Evolutionary conservation across 1,284 basidiomycete species (phyloP), one percentile per base, ranked within the genome.

Genomic region (Inonotus hispidus): DNA sequence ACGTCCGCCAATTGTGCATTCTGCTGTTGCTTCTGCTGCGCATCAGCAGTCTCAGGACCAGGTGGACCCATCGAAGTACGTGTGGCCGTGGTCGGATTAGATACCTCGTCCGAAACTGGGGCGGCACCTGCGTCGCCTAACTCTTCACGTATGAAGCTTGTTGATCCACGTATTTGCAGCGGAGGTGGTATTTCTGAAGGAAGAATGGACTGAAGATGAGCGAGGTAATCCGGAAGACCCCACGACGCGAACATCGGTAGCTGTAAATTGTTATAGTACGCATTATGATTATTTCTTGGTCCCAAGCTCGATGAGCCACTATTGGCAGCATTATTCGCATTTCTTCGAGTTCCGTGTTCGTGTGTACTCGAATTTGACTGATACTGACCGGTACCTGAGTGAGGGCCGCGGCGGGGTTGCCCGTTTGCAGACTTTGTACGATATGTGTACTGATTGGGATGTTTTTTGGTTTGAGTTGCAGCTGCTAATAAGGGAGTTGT

Each of bases 181-280:
- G 92, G 90, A 58, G 81, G 81, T 1, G 93, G 94, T 6, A 79
- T 77, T 25, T 85, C 79, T 6, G 84, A 81, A 25, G 94, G 95
- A 7, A 99, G 80, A 71, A 97, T 87, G 67, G 87, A 84, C 65
- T 90, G 84, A 61, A 97, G 87, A 70, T 95, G 91, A 0, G 88
- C 83, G 45, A 99, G 83, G 74, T 98, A 96, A 74, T 99, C 96
- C 8, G 96, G 96, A 53, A 99, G 78, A 63, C 87, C 83, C 95
- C 94, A 98, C 50, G 89, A 87, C 53, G 87, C 86, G 71, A 85
- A 84, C 8, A 91, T 77, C 29, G 86, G 82, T 69, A 89, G 87
- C 68, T 90, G 88, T 16, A 87, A 86, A 55, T 88, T 82, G 55
- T 81, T 84, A 70, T 87, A 89, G 39, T 84, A 85, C 16, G 53